phyloP scores from a whole-genome alignment of 2,329 filamentous ascomycete species.

The Cordyceps tenuipes region DNA sequence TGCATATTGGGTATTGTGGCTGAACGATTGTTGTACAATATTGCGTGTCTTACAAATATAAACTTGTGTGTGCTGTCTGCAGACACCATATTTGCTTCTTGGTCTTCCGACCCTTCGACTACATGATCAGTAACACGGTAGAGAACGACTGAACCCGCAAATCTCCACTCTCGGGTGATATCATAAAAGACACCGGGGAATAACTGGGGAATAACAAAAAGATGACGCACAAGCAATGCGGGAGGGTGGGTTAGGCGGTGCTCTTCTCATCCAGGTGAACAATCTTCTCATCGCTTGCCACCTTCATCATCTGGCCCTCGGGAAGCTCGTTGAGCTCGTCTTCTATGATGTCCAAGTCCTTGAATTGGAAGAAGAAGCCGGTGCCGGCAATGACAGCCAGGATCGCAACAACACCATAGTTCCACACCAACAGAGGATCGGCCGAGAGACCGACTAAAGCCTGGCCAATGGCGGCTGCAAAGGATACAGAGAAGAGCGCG shows the following conservation, averaged over 20 bases:
- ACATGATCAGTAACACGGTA: neutral
- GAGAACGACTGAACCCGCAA: neutral
- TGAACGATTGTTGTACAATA: neutral
- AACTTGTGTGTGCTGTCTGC: neutral
- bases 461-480: constrained; percentile 60
- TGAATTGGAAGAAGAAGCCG: constrained; percentile 63
- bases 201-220: neutral
- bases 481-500: constrained; percentile 60
- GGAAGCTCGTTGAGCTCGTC: constrained; percentile 56
- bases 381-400: constrained; percentile 53
- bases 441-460: constrained; percentile 34
- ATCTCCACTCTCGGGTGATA: neutral
- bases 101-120: neutral
- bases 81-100: neutral
- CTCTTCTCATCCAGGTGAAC: constrained; percentile 4
- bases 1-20: neutral
- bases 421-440: constrained; percentile 65
- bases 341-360: constrained; percentile 53
- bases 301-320: constrained; percentile 17
- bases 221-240: neutral
- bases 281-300: constrained; percentile 1
- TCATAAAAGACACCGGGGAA: neutral
- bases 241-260: neutral
- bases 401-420: constrained; percentile 60
- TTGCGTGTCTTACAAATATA: neutral